Evolutionary conservation across 176 grass and related monocot genomes (phyloP), one percentile per base, ranked within the genome.

Genomic region (Triticum timopheevii): DNA sequence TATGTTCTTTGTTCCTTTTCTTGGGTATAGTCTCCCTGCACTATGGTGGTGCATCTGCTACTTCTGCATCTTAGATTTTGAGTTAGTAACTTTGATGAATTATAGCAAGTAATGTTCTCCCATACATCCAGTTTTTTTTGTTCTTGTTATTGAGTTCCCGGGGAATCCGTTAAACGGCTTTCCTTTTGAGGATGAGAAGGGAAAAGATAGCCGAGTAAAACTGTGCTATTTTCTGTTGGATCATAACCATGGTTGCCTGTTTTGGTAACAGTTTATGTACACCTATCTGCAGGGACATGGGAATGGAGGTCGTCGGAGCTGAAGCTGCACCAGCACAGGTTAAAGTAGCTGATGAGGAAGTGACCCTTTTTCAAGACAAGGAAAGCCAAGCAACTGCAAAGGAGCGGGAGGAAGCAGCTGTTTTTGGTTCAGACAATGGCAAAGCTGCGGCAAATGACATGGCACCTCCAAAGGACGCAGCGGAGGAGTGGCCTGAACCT

Each of bases 401-500:
- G 84, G 93, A 90, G 28, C 82, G 89, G 1, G 85, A 89, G 44
- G 94, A 96, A 61, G 73, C 90, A 38, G 68, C 50, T 62, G 81
- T 86, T 81, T 85, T 88, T 56, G 92, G 90, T 82, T 89, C 86
- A 69, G 92, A 93, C 40, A 85, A 28, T 58, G 71, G 40, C 81
- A 89, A 76, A 86, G 80, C 80, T 88, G 86, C 64, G 77, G 39
- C 73, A 62, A 84, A 82, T 85, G 89, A 90, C 40, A 62, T 91
- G 73, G 77, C 77, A 45, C 83, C 90, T 77, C 92, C 93, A 44
- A 94, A 90, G 86, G 90, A 99, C 25, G 97, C 77, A 13, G 74
- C 77, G 78, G 97, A 96, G n/a, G 94, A 99, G 56, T 99, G 97
- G 97, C 92, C 91, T 77, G 85, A 89, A 77, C 86, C 92, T 64